These are phyloP conservation scores for Trichoderma sp. DNA, from an alignment of 2,329 filamentous ascomycete species.

Conservation along the genomic window DNA sequence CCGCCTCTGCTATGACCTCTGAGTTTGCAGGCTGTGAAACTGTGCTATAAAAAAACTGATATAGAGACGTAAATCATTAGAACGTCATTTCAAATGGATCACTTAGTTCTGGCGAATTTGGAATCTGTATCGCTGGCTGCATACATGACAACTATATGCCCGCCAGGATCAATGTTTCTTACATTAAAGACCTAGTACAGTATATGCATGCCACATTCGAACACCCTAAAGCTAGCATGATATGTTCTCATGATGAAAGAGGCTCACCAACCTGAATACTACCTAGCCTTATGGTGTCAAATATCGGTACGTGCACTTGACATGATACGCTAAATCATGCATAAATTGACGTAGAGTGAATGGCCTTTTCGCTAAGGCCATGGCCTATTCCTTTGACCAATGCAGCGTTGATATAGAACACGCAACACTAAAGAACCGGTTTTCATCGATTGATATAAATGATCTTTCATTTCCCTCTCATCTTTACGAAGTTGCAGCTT, in stretches of 20 bases:
- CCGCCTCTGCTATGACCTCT: background rate
- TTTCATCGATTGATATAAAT: too few species aligned
- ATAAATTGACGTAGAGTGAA: background rate
- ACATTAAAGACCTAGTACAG: background rate
- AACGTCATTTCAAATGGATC: background rate
- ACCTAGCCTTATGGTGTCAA: background rate
- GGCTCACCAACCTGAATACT: background rate
- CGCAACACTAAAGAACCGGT: background rate
- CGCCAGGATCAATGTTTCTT: background rate
- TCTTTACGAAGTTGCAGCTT: background rate
- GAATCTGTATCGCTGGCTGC: background rate
- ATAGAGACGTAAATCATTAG: background rate
- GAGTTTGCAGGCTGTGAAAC: background rate
- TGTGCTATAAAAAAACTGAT: background rate
- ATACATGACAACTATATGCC: background rate
- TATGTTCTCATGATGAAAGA: background rate
- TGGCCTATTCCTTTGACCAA: background rate
- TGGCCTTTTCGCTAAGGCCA: background rate
- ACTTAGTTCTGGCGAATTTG: background rate
- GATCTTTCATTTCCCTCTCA: background rate
- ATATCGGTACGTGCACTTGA: background rate
- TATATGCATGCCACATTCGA: background rate
- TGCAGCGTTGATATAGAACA: background rate
- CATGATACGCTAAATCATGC: background rate
- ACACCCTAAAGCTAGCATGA: background rate